Evolutionary conservation across 495 filamentous ascomycete genomes (phyloP).

Genomic region (Platismatia glauca): DNA sequence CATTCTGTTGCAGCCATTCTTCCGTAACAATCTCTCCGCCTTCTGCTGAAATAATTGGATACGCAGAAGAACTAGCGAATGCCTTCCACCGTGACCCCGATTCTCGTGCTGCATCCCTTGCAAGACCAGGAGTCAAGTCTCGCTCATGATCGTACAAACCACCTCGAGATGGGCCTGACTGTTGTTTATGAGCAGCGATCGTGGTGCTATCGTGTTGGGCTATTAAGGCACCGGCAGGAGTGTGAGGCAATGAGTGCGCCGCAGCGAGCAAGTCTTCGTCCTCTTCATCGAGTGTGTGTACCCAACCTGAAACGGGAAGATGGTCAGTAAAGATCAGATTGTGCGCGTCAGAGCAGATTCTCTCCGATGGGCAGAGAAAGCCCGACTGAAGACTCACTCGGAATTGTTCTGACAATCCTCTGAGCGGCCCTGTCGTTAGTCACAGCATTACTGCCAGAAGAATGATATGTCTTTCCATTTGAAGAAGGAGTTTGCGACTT

Average conservation of each 20-base stretch:
- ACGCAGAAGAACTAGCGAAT: constrained; percentile 48
- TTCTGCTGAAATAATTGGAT: constrained; percentile 37
- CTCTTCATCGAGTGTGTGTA: constrained; percentile 41
- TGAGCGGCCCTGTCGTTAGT: constrained; percentile 24
- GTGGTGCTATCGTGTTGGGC: constrained; percentile 55
- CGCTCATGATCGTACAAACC: constrained; percentile 24
- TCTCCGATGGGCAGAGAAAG: background rate
- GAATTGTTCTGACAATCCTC: constrained; percentile 31
- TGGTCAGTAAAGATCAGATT: background rate
- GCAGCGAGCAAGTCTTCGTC: constrained; percentile 31
- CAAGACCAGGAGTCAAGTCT: constrained; percentile 21
- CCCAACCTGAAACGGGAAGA: constrained; percentile 37
- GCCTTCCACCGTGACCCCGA: constrained; percentile 52
- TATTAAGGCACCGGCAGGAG: constrained; percentile 43
- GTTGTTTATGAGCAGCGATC: constrained; percentile 26
- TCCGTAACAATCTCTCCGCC: constrained; percentile 45
- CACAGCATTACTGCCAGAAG: constrained; percentile 21
- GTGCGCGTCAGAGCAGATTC: no score
- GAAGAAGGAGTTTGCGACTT: constrained; percentile 24
- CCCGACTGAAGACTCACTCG: constrained; percentile 22
- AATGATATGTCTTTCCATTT: constrained; percentile 22
- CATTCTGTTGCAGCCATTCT: constrained; percentile 51
- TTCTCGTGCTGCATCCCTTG: constrained; percentile 19
- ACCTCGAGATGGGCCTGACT: constrained; percentile 18
- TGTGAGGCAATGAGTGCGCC: constrained; percentile 33